phyloP scores from a whole-genome alignment of 2,329 filamentous ascomycete species.

The Aspergillus chevalieri region DNA sequence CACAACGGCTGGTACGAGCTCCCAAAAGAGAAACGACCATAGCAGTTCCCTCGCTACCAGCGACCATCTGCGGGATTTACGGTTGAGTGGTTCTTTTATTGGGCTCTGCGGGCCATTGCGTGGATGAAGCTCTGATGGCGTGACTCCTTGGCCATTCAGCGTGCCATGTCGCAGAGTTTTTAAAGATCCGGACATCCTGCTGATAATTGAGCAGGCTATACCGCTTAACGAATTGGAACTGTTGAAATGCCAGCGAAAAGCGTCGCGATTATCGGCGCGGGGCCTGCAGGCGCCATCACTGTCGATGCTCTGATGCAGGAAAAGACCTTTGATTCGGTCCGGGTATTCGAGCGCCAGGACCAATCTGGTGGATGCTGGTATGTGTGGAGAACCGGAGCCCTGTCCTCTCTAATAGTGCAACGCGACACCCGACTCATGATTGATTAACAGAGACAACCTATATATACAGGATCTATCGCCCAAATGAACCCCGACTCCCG shows the following conservation, averaged over 20 bases:
- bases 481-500: constrained; percentile 34
- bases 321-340: constrained; percentile 52
- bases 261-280: constrained; percentile 57
- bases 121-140: not conserved
- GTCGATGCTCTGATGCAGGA: constrained; percentile 57
- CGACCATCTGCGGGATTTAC: not conserved
- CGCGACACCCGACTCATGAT: not conserved
- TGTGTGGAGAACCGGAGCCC: constrained; percentile 12
- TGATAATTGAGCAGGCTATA: not conserved
- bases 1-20: not conserved
- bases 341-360: constrained; percentile 58
- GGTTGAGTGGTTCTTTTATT: not conserved
- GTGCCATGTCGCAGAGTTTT: not conserved
- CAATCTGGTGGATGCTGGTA: constrained; percentile 58
- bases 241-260: constrained; percentile 16
- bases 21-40: not conserved
- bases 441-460: not conserved
- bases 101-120: not conserved
- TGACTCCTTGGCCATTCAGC: not conserved
- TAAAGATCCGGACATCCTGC: not conserved
- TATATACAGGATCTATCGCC: constrained; percentile 23
- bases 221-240: not conserved
- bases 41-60: not conserved
- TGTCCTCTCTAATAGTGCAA: not conserved
- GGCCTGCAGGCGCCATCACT: constrained; percentile 55